phyloP scores from a whole-genome alignment of 2,329 filamentous ascomycete species.

The Pseudonectria foliicola region DNA sequence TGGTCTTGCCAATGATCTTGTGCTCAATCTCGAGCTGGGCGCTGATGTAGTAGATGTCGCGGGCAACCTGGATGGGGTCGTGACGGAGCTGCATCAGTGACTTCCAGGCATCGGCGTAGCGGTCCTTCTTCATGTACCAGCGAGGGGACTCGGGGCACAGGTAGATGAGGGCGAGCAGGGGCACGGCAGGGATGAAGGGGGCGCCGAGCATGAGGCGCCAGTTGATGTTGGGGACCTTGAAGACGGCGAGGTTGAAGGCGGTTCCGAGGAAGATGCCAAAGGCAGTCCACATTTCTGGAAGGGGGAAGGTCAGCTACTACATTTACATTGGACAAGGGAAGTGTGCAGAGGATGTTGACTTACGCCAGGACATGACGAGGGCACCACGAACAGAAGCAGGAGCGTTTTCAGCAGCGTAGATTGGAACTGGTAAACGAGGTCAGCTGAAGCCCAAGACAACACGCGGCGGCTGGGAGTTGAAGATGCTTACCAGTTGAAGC shows the following conservation, averaged over 20 bases:
- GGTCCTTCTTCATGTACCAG: constrained; percentile 59
- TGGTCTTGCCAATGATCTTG: constrained; percentile 30
- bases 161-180: constrained; percentile 47
- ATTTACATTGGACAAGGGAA: not conserved
- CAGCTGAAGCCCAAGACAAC: too few species aligned
- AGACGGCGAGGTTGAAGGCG: constrained; percentile 29
- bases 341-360: too few species aligned
- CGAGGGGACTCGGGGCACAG: constrained; percentile 59
- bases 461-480: too few species aligned
- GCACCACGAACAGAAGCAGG: constrained; percentile 64
- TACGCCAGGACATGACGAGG: constrained; percentile 75
- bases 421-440: too few species aligned
- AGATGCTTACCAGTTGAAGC: too few species aligned
- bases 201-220: constrained; percentile 48
- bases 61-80: constrained; percentile 47
- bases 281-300: constrained; percentile 59
- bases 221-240: constrained; percentile 19
- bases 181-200: constrained; percentile 52
- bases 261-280: constrained; percentile 44
- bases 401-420: constrained; percentile 68
- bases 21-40: constrained; percentile 36
- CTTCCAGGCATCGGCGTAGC: constrained; percentile 52
- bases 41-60: constrained; percentile 52
- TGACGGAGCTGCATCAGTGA: constrained; percentile 45
- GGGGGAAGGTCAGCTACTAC: constrained; percentile 25